A percentile compares a stretch with the other conserved stretches of the same genome.
Conservation (phyloP, 495 filamentous ascomycete species). For the Tuber aestivum region DNA sequence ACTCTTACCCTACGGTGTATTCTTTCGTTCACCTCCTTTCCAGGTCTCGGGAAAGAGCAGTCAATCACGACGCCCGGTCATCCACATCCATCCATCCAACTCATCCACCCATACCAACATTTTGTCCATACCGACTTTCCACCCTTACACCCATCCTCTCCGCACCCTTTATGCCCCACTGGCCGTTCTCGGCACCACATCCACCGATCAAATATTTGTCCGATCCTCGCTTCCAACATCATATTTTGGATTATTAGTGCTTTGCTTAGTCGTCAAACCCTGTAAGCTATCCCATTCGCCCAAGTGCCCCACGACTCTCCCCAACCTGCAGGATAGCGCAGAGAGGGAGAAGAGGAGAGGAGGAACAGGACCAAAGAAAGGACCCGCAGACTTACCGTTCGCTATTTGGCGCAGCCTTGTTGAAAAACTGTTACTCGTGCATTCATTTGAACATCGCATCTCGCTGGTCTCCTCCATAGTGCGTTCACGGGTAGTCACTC, state of each 20-base stretch:
- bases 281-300: conserved; percentile 24
- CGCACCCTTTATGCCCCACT: conserved; percentile 20
- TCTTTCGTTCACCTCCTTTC: neutral
- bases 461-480: neutral
- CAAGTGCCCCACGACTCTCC: conserved; percentile 17
- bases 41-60: conserved; percentile 23
- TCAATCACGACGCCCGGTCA: conserved; percentile 27
- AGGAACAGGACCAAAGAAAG: conserved; percentile 6
- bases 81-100: conserved; percentile 8
- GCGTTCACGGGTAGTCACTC: neutral
- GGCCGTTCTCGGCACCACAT: conserved; percentile 23
- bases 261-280: conserved; percentile 6
- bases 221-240: conserved; percentile 35
- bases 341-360: no score
- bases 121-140: neutral
- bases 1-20: neutral
- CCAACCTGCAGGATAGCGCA: neutral
- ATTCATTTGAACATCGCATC: conserved; percentile 1
- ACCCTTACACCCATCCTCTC: conserved; percentile 13
- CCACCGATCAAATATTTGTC: conserved; percentile 27
- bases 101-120: conserved; percentile 1
- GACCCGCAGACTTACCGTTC: conserved; percentile 19
- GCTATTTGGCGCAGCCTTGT: conserved; percentile 19
- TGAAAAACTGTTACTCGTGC: neutral
- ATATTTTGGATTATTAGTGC: conserved; percentile 12